Percentiles rank a stretch among this genome's conserved stretches.
Conservation (phyloP, 306 rosid genomes). For the Rosa multiflora region DNA sequence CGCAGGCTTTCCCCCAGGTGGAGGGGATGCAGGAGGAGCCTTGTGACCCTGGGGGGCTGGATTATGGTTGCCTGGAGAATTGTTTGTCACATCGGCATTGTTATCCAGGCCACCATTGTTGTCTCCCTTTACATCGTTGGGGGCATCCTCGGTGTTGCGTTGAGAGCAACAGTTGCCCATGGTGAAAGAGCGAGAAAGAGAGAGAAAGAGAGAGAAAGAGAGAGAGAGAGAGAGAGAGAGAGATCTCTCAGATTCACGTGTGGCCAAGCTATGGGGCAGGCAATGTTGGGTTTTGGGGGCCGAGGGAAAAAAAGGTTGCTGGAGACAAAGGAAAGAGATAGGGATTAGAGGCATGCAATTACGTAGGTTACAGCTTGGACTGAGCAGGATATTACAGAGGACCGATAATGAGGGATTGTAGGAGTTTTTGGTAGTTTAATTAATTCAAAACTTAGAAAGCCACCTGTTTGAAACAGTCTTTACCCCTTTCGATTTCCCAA, state of each 20-base stretch:
- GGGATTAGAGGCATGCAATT: constrained; percentile 29
- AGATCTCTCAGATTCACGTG: constrained; percentile 14
- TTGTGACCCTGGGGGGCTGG: constrained; percentile 28
- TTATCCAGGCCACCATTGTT: not conserved
- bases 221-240: not conserved
- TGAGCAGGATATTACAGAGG: constrained; percentile 39
- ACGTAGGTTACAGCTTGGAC: constrained; percentile 47
- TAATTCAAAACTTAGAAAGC: not conserved
- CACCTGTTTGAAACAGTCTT: constrained; percentile 37
- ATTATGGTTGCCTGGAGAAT: not conserved
- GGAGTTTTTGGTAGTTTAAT: constrained; percentile 30
- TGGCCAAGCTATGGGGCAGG: constrained; percentile 30
- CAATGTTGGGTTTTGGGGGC: constrained; percentile 42
- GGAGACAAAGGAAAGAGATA: constrained; percentile 16
- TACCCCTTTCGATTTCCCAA: not conserved
- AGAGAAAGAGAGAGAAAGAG: not conserved
- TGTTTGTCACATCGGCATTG: not conserved
- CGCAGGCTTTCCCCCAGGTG: constrained; percentile 27
- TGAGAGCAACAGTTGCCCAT: constrained; percentile 99
- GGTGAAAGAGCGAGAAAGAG: constrained; percentile 37
- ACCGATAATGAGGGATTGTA: constrained; percentile 66
- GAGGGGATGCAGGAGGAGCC: constrained; percentile 26
- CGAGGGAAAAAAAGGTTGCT: constrained; percentile 25
- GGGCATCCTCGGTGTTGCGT: constrained; percentile 46
- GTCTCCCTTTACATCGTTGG: constrained; percentile 28